phyloP scores from a whole-genome alignment of 2,329 filamentous ascomycete species.

The Aspergillus tanneri region DNA sequence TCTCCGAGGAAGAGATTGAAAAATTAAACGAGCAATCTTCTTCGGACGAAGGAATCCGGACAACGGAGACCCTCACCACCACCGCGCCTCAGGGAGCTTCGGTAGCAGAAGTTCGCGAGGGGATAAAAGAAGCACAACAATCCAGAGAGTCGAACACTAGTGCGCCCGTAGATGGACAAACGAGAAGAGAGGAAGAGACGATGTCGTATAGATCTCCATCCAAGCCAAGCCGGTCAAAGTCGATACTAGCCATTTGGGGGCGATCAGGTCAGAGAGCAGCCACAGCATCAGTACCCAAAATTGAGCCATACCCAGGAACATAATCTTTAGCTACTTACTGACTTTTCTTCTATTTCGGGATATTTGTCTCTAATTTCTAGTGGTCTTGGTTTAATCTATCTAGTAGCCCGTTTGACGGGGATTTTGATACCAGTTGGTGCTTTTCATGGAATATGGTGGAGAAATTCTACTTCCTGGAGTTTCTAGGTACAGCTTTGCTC shows the following conservation, averaged over 20 bases:
- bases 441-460: too few relatives aligned
- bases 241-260: slow-evolving; percentile 30
- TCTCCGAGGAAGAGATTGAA: slow-evolving; percentile 46
- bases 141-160: slow-evolving; percentile 30
- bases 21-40: slow-evolving; percentile 39
- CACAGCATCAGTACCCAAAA: slow-evolving; percentile 19
- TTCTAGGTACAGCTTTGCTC: too few relatives aligned
- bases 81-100: slow-evolving; percentile 44
- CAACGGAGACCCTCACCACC: slow-evolving; percentile 41
- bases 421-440: too few relatives aligned
- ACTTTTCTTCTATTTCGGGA: background rate
- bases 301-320: slow-evolving; percentile 40
- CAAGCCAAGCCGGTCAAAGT: slow-evolving; percentile 32
- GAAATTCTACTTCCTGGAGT: too few relatives aligned
- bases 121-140: slow-evolving; percentile 41
- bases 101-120: slow-evolving; percentile 40
- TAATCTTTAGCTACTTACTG: too few relatives aligned
- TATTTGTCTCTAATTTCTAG: background rate
- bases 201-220: slow-evolving; percentile 10
- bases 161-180: slow-evolving; percentile 11
- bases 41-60: slow-evolving; percentile 33
- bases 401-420: too few relatives aligned
- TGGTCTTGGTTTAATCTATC: background rate
- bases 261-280: slow-evolving; percentile 23
- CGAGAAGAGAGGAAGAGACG: background rate